These are phyloP conservation scores for Hanseniaspora lindneri DNA, from an alignment of 805 yeast genomes.

Conservation along the genomic window DNA sequence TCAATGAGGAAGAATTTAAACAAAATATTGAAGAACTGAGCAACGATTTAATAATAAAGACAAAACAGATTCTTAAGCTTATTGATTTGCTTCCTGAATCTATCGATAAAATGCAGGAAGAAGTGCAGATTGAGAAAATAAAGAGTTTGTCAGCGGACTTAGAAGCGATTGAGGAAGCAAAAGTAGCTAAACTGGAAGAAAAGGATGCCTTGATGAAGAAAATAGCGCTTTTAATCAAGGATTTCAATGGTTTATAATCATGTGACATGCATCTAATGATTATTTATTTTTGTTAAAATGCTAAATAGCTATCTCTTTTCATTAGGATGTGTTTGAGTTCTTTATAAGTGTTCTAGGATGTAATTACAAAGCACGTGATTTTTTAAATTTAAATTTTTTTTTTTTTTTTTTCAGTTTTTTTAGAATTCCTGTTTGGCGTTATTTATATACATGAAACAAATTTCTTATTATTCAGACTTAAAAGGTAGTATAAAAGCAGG, in stretches of 20 bases:
- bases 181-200: conserved; percentile 44
- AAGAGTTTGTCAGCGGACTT: conserved; percentile 51
- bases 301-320: no score
- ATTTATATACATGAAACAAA: no score
- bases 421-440: no score
- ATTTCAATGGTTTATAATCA: conserved; percentile 23
- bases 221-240: conserved; percentile 55
- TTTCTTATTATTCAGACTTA: no score
- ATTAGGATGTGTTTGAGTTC: no score
- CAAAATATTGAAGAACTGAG: conserved; percentile 63
- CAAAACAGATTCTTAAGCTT: conserved; percentile 73
- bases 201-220: conserved; percentile 51
- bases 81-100: conserved; percentile 80
- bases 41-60: conserved; percentile 70
- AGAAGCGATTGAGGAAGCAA: conserved; percentile 45
- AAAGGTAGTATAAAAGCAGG: no score
- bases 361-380: no score
- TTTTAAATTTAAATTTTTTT: no score
- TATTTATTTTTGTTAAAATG: no score
- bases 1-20: conserved; percentile 28
- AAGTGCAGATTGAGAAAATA: conserved; percentile 51
- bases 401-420: no score
- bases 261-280: no score
- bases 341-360: no score
- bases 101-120: conserved; percentile 67